A percentile compares a stretch with the other conserved stretches of the same genome.
Conservation (phyloP, 805 yeast genomes). For the Starmerella vitae region DNA sequence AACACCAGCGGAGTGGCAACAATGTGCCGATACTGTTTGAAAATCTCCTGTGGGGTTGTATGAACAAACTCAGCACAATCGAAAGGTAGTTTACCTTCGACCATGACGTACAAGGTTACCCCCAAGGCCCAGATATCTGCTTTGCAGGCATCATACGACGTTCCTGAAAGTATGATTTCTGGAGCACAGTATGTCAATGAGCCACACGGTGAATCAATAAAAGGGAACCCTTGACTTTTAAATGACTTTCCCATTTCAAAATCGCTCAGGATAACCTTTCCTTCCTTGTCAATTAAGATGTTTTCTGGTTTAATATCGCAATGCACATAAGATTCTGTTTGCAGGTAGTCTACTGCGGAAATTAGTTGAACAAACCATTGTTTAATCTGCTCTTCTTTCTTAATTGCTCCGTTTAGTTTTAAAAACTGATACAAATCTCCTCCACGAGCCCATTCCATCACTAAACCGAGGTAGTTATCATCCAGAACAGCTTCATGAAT, state of each 20-base stretch:
- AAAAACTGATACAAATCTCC: slow-evolving; percentile 40
- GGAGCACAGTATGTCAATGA: slow-evolving; percentile 96
- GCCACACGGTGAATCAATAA: slow-evolving; percentile 82
- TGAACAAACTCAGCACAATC: slow-evolving; percentile 75
- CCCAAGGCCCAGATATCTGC: slow-evolving; percentile 97
- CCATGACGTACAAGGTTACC: slow-evolving; percentile 68
- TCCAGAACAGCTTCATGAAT: slow-evolving; percentile 50
- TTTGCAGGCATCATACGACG: slow-evolving; percentile 48
- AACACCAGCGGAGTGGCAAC: slow-evolving; percentile 74
- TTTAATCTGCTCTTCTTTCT: slow-evolving; percentile 28
- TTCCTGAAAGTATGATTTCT: slow-evolving; percentile 33
- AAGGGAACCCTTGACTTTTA: slow-evolving; percentile 22
- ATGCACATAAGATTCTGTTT: slow-evolving; percentile 59
- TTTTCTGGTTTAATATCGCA: slow-evolving; percentile 89
- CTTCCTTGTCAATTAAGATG: slow-evolving; percentile 44
- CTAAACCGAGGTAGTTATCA: slow-evolving; percentile 45
- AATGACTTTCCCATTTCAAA: slow-evolving; percentile 65
- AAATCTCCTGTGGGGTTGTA: slow-evolving; percentile 80
- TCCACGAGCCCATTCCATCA: slow-evolving; percentile 54
- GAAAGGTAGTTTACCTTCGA: slow-evolving; percentile 83
- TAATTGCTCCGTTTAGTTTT: slow-evolving; percentile 28
- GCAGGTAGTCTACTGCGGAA: slow-evolving; percentile 63
- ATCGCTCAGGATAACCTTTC: slow-evolving; percentile 64
- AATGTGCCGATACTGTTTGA: slow-evolving; percentile 62
- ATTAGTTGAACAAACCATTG: slow-evolving; percentile 49